Evolutionary conservation across 192 early-diverging fungal species (phyloP), one percentile per base, ranked within the genome.

Genomic region (Chytriomyces sp.): DNA sequence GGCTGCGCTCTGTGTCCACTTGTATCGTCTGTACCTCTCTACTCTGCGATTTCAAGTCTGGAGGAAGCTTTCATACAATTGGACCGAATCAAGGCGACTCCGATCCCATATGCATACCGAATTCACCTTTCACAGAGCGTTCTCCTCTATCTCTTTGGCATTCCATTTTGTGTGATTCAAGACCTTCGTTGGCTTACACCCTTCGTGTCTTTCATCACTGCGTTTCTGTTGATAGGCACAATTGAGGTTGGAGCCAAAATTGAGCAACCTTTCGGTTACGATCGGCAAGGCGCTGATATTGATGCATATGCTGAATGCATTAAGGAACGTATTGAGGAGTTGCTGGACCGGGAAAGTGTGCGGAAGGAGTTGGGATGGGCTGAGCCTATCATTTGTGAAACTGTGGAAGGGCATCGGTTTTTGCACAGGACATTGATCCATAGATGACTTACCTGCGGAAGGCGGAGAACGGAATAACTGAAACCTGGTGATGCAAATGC

Each of bases 101-200:
- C 63, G 19, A 19, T 49, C n/a, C 63, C 63, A 14, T 38, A 91
- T 41, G 92, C 92, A 5, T 96, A 96, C 68, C 82, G 86, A 25
- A 92, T 94, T 64, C 95, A 96, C 79, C 79, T 98, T 70, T 85
- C 89, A 64, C 93, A 94, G 76, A 86, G 85, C 31, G 65, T 93
- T 25, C 78, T 84, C 0, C 72, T 93, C 44, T 93, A 93, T 73
- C 69, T 94, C 62, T 66, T 94, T 14, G 57, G 83, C 0, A 77
- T 98, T 52, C 95, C 95, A 17, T 94, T 92, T 82, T 89, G 93
- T 64, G 78, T 93, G 39, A 88, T 92, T n/a, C 58, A 53, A 22
- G 17, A 68, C 4, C 54, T 55, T 2, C 32, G 60, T 32, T 90
- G 83, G 66, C 68, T 80, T 31, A 89, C 91, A 59, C 89, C 94